Evolutionary conservation across 139 green algal genomes (phyloP).

Genomic region (Micractinium conductrix): DNA sequence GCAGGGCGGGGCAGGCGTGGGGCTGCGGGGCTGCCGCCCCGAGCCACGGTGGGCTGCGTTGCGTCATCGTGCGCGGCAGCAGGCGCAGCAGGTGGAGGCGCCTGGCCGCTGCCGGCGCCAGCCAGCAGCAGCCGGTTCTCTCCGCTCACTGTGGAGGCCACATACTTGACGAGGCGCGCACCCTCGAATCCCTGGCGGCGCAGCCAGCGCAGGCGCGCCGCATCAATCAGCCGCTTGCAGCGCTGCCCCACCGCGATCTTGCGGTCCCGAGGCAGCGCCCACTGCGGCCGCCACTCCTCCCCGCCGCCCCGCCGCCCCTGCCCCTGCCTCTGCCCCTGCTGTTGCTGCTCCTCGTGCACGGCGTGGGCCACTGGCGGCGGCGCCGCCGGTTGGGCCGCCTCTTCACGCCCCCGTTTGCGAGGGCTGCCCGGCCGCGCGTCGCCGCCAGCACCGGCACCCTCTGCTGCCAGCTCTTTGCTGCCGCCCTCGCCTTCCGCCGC

Average conservation of each 20-base stretch:
- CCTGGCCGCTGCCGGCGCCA: background rate
- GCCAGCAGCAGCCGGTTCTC: slow-evolving; percentile 71
- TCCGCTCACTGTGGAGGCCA: slow-evolving; percentile 50
- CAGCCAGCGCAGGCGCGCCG: slow-evolving; percentile 66
- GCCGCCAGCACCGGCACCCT: background rate
- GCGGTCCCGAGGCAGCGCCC: slow-evolving; percentile 34
- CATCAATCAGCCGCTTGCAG: slow-evolving; percentile 81
- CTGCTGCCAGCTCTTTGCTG: background rate
- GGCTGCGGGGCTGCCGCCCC: too few relatives aligned
- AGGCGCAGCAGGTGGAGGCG: too few relatives aligned
- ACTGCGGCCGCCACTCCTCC: background rate
- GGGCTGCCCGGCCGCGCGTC: background rate
- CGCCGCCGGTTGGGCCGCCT: background rate
- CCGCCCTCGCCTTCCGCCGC: background rate
- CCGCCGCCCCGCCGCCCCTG: background rate
- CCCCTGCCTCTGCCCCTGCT: background rate
- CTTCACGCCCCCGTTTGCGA: background rate
- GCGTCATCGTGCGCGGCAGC: too few relatives aligned
- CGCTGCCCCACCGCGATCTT: slow-evolving; percentile 58
- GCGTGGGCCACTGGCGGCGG: too few relatives aligned
- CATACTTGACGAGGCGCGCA: slow-evolving; percentile 53
- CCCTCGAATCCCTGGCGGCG: slow-evolving; percentile 26
- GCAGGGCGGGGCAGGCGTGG: too few relatives aligned
- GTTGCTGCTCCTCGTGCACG: too few relatives aligned
- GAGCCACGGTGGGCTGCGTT: too few relatives aligned